A percentile compares a stretch with the other conserved stretches of the same genome.
Evolutionary conservation across 768 basidiomycete species (phyloP).

Genomic region (Auricularia heimuer): DNA sequence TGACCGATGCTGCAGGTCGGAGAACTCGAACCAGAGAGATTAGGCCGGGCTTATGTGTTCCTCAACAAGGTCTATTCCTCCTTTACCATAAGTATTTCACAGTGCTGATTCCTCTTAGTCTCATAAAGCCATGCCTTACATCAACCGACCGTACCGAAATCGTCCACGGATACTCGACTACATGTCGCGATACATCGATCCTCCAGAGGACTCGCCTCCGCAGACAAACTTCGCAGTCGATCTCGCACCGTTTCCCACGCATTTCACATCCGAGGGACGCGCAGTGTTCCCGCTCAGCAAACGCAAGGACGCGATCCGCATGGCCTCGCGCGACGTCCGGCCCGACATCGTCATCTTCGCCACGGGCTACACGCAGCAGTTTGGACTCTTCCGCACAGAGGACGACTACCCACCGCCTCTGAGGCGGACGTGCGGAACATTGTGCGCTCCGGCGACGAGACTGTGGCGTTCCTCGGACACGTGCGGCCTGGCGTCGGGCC

Average conservation of each 20-base stretch:
- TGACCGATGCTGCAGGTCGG: slow-evolving; percentile 30
- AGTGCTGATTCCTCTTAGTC: slow-evolving; percentile 23
- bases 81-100: background rate
- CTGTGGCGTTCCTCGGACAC: slow-evolving; percentile 46
- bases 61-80: slow-evolving; percentile 38
- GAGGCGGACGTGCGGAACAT: slow-evolving; percentile 38
- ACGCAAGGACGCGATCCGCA: slow-evolving; percentile 34
- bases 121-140: slow-evolving; percentile 49
- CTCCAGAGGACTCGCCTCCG: slow-evolving; percentile 38
- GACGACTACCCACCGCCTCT: slow-evolving; percentile 30
- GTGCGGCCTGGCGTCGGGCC: slow-evolving; percentile 47
- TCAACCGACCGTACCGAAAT: slow-evolving; percentile 45
- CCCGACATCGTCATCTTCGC: slow-evolving; percentile 43
- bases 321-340: slow-evolving; percentile 29
- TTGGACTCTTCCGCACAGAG: slow-evolving; percentile 29
- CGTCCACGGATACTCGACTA: slow-evolving; percentile 34
- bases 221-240: slow-evolving; percentile 37
- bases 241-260: slow-evolving; percentile 45
- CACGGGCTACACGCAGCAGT: slow-evolving; percentile 40
- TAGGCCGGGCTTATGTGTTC: slow-evolving; percentile 56
- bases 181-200: slow-evolving; percentile 49
- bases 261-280: slow-evolving; percentile 32
- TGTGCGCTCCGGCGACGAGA: slow-evolving; percentile 32
- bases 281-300: slow-evolving; percentile 36
- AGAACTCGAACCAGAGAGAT: slow-evolving; percentile 40